phyloP scores from a whole-genome alignment of 768 basidiomycete genomes.

The Dacryopinax primogenitus region DNA sequence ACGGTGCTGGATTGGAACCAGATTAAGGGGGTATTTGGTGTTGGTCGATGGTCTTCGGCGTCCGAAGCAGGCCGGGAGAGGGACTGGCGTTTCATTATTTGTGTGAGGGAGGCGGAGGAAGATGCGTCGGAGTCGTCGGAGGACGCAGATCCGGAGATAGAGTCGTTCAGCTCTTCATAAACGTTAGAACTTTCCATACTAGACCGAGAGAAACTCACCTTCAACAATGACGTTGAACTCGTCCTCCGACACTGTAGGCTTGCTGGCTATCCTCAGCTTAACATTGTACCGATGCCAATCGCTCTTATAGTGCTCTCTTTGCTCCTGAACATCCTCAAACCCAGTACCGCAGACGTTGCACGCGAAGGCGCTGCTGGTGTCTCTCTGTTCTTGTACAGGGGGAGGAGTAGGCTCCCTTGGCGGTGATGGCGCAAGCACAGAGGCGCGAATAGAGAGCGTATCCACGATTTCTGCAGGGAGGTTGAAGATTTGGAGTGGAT shows the following conservation, averaged over 20 bases:
- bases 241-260: slow-evolving; percentile 49
- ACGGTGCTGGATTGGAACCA: slow-evolving; percentile 84
- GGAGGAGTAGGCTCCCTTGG: not conserved
- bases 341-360: slow-evolving; percentile 61
- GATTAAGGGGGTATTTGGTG: slow-evolving; percentile 53
- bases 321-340: slow-evolving; percentile 67
- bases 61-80: slow-evolving; percentile 38
- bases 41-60: slow-evolving; percentile 28
- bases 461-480: slow-evolving; percentile 13
- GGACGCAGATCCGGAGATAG: slow-evolving; percentile 80
- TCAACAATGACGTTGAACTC: slow-evolving; percentile 70
- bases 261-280: slow-evolving; percentile 59
- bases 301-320: slow-evolving; percentile 74
- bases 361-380: slow-evolving; percentile 21
- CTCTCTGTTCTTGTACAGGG: not conserved
- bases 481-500: slow-evolving; percentile 15
- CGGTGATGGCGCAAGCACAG: not conserved
- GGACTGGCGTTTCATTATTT: slow-evolving; percentile 51
- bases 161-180: slow-evolving; percentile 58
- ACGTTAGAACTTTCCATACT: not conserved
- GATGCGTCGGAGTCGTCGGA: slow-evolving; percentile 36
- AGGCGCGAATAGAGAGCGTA: slow-evolving; percentile 12
- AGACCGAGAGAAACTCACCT: slow-evolving; percentile 37
- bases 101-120: slow-evolving; percentile 49
- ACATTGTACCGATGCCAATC: slow-evolving; percentile 99